Conservation (phyloP, 805 yeast species). For the Starmerella potacharoeniae region DNA sequence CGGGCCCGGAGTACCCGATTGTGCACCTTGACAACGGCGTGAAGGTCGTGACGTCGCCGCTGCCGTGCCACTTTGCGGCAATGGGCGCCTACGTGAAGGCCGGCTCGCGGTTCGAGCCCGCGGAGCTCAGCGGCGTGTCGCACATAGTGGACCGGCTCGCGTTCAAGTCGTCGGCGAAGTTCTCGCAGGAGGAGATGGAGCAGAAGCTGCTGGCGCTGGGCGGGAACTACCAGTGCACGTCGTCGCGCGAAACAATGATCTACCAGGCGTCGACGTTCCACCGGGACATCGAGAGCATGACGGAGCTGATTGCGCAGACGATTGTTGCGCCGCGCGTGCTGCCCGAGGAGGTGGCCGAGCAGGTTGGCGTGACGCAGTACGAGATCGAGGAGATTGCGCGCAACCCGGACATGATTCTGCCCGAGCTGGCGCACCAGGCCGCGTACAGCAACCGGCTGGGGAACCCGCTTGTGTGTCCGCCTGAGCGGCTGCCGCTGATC, state of each 20-base stretch:
- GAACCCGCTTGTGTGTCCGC: slow-evolving; percentile 72
- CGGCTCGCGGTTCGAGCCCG: slow-evolving; percentile 74
- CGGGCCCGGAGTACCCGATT: slow-evolving; percentile 13
- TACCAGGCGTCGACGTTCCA: slow-evolving; percentile 94
- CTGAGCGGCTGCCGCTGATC: slow-evolving; percentile 49
- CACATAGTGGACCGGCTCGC: slow-evolving; percentile 82
- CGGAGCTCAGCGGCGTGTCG: slow-evolving; percentile 54
- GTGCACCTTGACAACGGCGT: slow-evolving; percentile 59
- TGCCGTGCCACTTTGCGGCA: slow-evolving; percentile 86
- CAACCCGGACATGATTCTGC: slow-evolving; percentile 74
- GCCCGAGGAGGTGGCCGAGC: slow-evolving; percentile 61
- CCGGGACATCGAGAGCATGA: slow-evolving; percentile 68
- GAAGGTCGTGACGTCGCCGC: slow-evolving; percentile 68
- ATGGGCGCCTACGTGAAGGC: slow-evolving; percentile 82
- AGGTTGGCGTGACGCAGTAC: slow-evolving; percentile 59
- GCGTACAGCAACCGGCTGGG: slow-evolving; percentile 79
- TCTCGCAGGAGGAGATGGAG: slow-evolving; percentile 56
- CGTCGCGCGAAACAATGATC: slow-evolving; percentile 81
- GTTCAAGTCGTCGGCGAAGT: slow-evolving; percentile 32
- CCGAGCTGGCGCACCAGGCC: slow-evolving; percentile 78
- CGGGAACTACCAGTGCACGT: slow-evolving; percentile 87
- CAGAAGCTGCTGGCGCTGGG: slow-evolving; percentile 69
- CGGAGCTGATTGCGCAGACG: slow-evolving; percentile 63
- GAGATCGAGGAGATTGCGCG: slow-evolving; percentile 74
- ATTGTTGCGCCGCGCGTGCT: slow-evolving; percentile 58